Base-by-base conservation (phyloP, 2,329 filamentous ascomycete species). In the Diplocarpon rosae region DNA sequence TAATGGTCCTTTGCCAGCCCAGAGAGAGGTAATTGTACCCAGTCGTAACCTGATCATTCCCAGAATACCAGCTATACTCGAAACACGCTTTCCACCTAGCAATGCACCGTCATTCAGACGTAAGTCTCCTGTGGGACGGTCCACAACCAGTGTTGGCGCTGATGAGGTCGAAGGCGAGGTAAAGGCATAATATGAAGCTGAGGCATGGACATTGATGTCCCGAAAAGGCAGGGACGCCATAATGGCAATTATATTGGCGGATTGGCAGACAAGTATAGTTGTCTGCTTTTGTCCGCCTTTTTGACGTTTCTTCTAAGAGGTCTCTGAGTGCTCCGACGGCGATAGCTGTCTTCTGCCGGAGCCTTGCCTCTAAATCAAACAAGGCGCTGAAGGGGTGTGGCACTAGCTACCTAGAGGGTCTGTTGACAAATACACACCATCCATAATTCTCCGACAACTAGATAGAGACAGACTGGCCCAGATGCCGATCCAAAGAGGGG, bases 161-260 rank as follows among this genome's bases (percentile, higher is more conserved):
- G 89, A 80, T 50, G 89, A 88, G 3, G 88, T 90, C 0, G 92
- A 96, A 24, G 92, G 92, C 24, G 92, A 98, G 32, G 86, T 89
- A 66, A 98, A 98, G 58, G 88, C 86, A 72, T 98, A 98, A 62
- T 92, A 83, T 58, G 90, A 86, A 58, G 85, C 74, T 42, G 90
- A 88, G 54, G 88, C 85, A 66, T 94, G 88, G 64, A 98, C 80
- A 65, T 96, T 98, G 71, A 96, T 93, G 71, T 98, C 92, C 62
- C 90, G 79, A 67, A 89, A 98, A 16, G 90, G 92, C 45, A 82
- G 69, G 43, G 67, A 63, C 52, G 67, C 68, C 73, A 75, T 78
- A 43, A 46, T 57, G 54, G 48, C 28, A 27, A 41, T 38, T 8
- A 14, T 15, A 20, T 9, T 14, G 34, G 33, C 28, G 9, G 13